Percentiles rank a stretch among this genome's conserved stretches.
Evolutionary conservation across 768 basidiomycete species (phyloP).

Genomic region (Calvatia gigantea): DNA sequence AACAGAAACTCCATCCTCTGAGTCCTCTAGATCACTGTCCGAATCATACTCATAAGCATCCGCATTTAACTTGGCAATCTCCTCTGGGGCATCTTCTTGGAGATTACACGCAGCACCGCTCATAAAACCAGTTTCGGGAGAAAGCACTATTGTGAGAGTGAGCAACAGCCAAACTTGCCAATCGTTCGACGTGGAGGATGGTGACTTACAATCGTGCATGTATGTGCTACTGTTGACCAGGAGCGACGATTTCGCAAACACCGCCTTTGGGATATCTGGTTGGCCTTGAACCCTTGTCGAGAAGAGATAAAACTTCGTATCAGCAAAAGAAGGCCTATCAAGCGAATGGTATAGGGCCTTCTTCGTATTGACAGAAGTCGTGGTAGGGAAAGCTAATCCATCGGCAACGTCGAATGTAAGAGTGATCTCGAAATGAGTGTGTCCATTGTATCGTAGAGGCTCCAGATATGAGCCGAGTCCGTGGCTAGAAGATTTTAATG

Average conservation of each 20-base stretch:
- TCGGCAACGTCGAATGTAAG: neutral
- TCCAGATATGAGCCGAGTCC: neutral
- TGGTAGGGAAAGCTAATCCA: neutral
- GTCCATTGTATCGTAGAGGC: neutral
- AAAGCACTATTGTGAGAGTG: neutral
- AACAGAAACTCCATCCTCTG: neutral
- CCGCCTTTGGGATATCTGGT: neutral
- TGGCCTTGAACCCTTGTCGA: constrained; percentile 1
- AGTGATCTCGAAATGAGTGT: constrained; percentile 1
- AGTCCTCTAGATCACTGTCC: constrained; percentile 13
- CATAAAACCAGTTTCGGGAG: neutral
- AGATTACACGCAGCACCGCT: neutral
- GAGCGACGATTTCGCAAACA: constrained; percentile 5
- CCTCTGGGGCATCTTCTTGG: neutral
- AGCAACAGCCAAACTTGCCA: too few species aligned
- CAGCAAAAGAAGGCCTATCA: constrained; percentile 6
- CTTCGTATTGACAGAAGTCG: neutral
- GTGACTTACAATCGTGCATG: constrained; percentile 7
- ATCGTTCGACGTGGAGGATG: too few species aligned
- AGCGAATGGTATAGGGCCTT: constrained; percentile 2
- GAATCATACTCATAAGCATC: constrained; percentile 8
- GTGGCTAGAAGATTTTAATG: neutral
- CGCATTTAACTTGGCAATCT: neutral
- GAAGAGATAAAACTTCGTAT: constrained; percentile 13
- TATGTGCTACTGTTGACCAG: neutral